These are phyloP conservation scores for Fusarium globosum DNA, from an alignment of 2,329 filamentous ascomycete species.

Conservation along the genomic window DNA sequence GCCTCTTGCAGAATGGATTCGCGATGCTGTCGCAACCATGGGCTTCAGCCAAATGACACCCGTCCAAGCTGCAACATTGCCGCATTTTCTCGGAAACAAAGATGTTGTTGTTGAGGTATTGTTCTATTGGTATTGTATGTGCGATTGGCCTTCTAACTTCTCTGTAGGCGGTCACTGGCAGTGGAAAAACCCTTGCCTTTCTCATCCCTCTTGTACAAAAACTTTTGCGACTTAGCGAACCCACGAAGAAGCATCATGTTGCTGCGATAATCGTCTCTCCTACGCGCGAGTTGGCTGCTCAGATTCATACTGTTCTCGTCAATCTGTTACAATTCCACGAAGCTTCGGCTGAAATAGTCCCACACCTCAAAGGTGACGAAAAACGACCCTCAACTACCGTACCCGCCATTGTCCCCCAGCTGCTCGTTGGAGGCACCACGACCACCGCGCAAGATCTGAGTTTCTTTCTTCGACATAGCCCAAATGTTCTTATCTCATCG, in stretches of 20 bases:
- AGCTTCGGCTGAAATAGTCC: conserved; percentile 76
- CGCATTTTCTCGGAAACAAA: conserved; percentile 88
- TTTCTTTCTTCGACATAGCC: conserved; percentile 82
- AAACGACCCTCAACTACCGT: conserved; percentile 61
- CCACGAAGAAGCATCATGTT: conserved; percentile 89
- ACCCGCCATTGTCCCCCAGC: conserved; percentile 79
- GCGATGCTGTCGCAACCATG: conserved; percentile 85
- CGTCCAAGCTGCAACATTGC: conserved; percentile 92
- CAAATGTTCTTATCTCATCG: conserved; percentile 90
- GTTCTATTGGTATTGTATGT: fast-evolving
- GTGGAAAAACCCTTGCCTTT: conserved; percentile 90
- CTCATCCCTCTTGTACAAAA: conserved; percentile 86
- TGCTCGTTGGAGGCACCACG: conserved; percentile 83
- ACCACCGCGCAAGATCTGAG: conserved; percentile 89
- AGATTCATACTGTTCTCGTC: conserved; percentile 85
- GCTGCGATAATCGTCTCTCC: conserved; percentile 93
- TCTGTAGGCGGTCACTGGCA: conserved; percentile 82
- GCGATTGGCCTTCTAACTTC: background rate
- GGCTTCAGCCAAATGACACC: conserved; percentile 90
- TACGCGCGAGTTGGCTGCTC: conserved; percentile 87
- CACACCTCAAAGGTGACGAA: conserved; percentile 64
- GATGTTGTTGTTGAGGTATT: conserved; percentile 87
- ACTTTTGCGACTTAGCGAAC: conserved; percentile 81
- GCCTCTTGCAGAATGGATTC: conserved; percentile 73
- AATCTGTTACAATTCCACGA: conserved; percentile 85